Evolutionary conservation across 1,284 basidiomycete species (phyloP), one percentile per base, ranked within the genome.

Genomic region (Trametes versicolor): DNA sequence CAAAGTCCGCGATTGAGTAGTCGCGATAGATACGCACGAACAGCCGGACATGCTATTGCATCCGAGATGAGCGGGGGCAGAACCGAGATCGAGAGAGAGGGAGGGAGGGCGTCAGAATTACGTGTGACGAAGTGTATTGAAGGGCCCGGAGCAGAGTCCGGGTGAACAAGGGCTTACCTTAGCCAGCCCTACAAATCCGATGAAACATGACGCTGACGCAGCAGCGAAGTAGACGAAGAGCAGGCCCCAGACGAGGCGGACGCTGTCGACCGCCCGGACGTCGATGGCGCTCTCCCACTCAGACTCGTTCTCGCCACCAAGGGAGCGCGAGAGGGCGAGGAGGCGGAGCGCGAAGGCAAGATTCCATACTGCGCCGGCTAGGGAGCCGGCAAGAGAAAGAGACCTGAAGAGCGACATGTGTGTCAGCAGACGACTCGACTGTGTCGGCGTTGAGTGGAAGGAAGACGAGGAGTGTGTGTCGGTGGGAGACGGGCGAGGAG

Each of bases 1-100:
- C 83, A 71, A 92, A 86, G 76, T 93, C 91, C 57, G 87, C 91
- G 68, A 92, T 87, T 55, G 89, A 87, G 68, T 89, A 92, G 76
- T 92, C 90, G 69, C 91, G 83, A 75, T 87, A 87, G 67, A 88
- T 84, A 62, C 88, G 87, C 50, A 90, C 81, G 62, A 84, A 83
- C 10, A 82, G 76, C 5, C 85, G 79, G 61, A 83, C 81, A 70
- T 80, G 81, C 89, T 91, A 71, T 19, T 21, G 41, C 32, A 19
- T 36, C 57, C 21, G 32, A 50, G 23, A 9, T 13, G 19, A 25
- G 29, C 51, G 48, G 58, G 27, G 54, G 29, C 43, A 41, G 39
- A 13, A 12, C 17, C 19, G 45, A 47, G 45, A n/a, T 9, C 37
- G 39, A 25, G 41, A 32, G 68, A 57, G n/a, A 34, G 39, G 19